A percentile compares a stretch with the other conserved stretches of the same genome.
Conservation (phyloP, 257 asterid species). For the Jaltomata sinuosa region DNA sequence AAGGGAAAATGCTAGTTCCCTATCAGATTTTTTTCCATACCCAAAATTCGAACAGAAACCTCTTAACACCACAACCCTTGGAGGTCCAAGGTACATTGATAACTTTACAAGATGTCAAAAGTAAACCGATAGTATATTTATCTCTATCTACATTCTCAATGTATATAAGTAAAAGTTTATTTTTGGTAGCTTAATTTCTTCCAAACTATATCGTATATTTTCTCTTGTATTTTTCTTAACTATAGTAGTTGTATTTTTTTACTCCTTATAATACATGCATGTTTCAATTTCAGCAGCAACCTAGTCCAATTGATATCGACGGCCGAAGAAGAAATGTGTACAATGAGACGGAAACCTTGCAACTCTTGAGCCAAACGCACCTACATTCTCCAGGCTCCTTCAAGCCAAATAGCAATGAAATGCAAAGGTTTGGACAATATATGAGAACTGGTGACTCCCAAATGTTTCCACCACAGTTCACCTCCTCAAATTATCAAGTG, state of each 20-base stretch:
- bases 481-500: slow-evolving; percentile 30
- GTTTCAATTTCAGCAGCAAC: slow-evolving; percentile 4
- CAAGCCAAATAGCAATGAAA: not conserved
- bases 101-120: not conserved
- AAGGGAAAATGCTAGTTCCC: not conserved
- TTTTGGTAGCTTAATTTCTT: not conserved
- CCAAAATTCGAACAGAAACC: not conserved
- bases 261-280: not conserved
- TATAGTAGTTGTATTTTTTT: not conserved
- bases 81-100: not conserved
- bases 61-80: not conserved
- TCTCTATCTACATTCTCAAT: not conserved
- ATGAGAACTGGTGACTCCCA: slow-evolving; percentile 28
- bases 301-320: not conserved
- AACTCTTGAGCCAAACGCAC: slow-evolving; percentile 50
- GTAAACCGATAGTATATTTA: not conserved
- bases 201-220: not conserved
- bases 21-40: too few relatives aligned
- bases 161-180: not conserved
- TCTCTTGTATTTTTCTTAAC: not conserved
- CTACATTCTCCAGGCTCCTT: slow-evolving; percentile 27
- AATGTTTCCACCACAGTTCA: slow-evolving; percentile 20
- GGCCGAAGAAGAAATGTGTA: slow-evolving; percentile 30
- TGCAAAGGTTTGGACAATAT: slow-evolving; percentile 16
- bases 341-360: slow-evolving; percentile 42